Evolutionary conservation across 2,329 filamentous ascomycete species (phyloP), one percentile per base, ranked within the genome.

Genomic region (Sphaerostilbella broomeana): DNA sequence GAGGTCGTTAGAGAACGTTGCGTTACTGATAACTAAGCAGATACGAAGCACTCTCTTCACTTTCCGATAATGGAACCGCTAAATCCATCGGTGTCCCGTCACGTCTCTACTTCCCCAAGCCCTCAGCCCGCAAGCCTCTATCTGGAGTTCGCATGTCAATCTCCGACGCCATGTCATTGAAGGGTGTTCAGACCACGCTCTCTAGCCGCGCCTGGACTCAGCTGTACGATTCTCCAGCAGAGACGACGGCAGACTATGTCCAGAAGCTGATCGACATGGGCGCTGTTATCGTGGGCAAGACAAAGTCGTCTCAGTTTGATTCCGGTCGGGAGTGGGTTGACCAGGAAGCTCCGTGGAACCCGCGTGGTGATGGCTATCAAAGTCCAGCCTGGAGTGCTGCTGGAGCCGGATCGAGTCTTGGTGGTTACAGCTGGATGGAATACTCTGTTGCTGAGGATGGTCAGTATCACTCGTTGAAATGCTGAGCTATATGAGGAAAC

Each of bases 151-250:
- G 65, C 4, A 40, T 66, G 4, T 50, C 60, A 16, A 43, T 68
- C 9, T 53, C 56, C 13, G 64, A 68, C 24, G 46, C 51, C 4
- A 45, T 58, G 22, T 51, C 58, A 3, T 40, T 67, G 0, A 46
- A 53, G n/a, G 79, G 79, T 2, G 55, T 79, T 0, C 65, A 66
- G 10, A 79, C 74, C 0, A 67, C 67, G 1, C 64, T 72, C 21
- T 79, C 78, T 0, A 81, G 77, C 39, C 62, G 73, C 21, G 71
- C 77, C 2, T 83, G 72, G 65, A 69, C 68, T 16, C 59, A 69
- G 22, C 56, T 82, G 3, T 73, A 77, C 38, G 60, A 64, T 1
- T 51, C 64, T 3, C 60, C 65, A 0, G 53, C 53, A 4, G 64
- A 58, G 2, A 51, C 49, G 3, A 79, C 73, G 2, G 70, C 73